Evolutionary conservation across 2,329 filamentous ascomycete genomes (phyloP).

Genomic region (Cryoendolithus antarcticus): DNA sequence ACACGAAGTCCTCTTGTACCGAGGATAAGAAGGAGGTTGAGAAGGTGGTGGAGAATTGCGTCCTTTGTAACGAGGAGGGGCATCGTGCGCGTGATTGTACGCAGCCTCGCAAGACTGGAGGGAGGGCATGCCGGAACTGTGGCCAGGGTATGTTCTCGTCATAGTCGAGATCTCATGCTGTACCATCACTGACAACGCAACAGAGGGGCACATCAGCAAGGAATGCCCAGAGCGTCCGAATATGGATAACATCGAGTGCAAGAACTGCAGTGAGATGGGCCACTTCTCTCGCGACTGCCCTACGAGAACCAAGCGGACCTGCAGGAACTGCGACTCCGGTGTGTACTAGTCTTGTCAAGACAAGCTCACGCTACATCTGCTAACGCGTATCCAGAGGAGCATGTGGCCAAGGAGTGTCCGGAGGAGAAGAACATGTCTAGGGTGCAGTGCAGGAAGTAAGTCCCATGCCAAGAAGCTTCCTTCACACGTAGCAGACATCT

Average conservation of each 20-base stretch:
- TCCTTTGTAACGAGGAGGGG: conserved; percentile 39
- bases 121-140: conserved; percentile 30
- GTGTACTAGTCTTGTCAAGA: too few relatives aligned
- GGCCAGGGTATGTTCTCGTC: conserved; percentile 2
- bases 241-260: conserved; percentile 23
- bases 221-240: conserved; percentile 31
- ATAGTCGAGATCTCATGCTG: too few relatives aligned
- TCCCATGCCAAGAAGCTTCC: too few relatives aligned
- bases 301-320: conserved; percentile 16
- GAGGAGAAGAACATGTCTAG: conserved; percentile 42
- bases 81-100: conserved; percentile 52
- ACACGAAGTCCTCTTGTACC: conserved; percentile 33
- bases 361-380: too few relatives aligned
- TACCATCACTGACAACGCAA: too few relatives aligned
- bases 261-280: conserved; percentile 32
- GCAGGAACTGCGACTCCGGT: conserved; percentile 21
- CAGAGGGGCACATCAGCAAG: conserved; percentile 20
- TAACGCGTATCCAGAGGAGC: conserved; percentile 32
- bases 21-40: conserved; percentile 31
- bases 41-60: conserved; percentile 33
- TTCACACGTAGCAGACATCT: too few relatives aligned
- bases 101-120: conserved; percentile 25
- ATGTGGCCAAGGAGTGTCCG: conserved; percentile 53
- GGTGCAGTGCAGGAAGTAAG: conserved; percentile 27
- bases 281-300: conserved; percentile 26